phyloP scores from a whole-genome alignment of 805 yeast species.

The Metschnikowia lunata region DNA sequence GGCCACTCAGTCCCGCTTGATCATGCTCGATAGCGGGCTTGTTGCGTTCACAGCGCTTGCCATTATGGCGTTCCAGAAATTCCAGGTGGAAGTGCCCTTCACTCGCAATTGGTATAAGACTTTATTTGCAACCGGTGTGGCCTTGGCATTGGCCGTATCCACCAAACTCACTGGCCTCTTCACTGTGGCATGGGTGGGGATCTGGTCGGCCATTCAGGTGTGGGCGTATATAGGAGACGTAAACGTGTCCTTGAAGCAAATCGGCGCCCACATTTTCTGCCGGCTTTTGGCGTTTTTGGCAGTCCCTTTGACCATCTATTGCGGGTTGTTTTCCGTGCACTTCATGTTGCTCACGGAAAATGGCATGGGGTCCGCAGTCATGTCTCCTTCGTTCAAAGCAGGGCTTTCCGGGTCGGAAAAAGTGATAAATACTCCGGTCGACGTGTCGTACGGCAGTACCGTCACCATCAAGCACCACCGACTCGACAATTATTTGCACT shows the following conservation, averaged over 20 bases:
- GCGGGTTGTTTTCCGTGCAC: conserved; percentile 55
- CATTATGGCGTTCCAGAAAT: conserved; percentile 47
- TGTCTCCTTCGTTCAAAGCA: conserved; percentile 67
- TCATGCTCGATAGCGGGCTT: conserved; percentile 40
- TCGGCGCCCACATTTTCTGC: conserved; percentile 37
- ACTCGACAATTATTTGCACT: conserved; percentile 75
- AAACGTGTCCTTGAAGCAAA: conserved; percentile 32
- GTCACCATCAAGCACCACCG: conserved; percentile 67
- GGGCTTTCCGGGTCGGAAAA: conserved; percentile 43
- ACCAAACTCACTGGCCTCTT: conserved; percentile 70
- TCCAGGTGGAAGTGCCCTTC: conserved; percentile 44
- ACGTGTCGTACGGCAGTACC: conserved; percentile 66
- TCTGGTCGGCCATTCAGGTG: conserved; percentile 43
- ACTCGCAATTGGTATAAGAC: conserved; percentile 49
- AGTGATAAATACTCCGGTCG: conserved; percentile 46
- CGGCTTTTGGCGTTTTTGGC: conserved; percentile 42
- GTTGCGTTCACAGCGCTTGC: conserved; percentile 45
- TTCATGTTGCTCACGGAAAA: conserved; percentile 40
- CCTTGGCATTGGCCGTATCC: conserved; percentile 54
- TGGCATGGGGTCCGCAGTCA: conserved; percentile 57
- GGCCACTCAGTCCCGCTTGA: conserved; percentile 54
- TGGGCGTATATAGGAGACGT: conserved; percentile 76
- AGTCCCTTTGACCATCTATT: conserved; percentile 57
- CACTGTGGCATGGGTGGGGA: conserved; percentile 62
- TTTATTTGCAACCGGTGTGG: conserved; percentile 44